Percentiles rank a stretch among this genome's conserved stretches.
phyloP scores from a whole-genome alignment of 2,329 filamentous ascomycete genomes.

The Epichloe festucae region DNA sequence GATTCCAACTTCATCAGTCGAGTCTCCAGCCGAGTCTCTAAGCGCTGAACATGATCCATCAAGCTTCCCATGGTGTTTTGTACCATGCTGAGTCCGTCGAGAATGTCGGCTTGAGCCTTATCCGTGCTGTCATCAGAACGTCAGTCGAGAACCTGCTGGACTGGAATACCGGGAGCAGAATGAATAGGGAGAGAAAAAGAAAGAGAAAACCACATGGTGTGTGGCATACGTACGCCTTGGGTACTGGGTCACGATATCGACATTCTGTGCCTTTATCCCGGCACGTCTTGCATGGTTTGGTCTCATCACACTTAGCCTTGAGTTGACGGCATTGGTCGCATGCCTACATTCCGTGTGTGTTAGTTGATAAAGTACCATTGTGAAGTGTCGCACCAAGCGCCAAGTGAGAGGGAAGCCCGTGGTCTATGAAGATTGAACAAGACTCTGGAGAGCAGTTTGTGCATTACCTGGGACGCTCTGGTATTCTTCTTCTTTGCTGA shows the following conservation, averaged over 20 bases:
- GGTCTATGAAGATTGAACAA: not conserved
- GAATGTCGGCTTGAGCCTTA: conserved; percentile 46
- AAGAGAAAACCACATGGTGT: not conserved
- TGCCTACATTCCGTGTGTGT: conserved; percentile 39
- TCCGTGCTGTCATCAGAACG: conserved; percentile 32
- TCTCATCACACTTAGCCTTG: conserved; percentile 87
- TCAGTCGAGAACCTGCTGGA: not conserved
- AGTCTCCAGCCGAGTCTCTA: conserved; percentile 28
- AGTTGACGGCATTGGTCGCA: conserved; percentile 81
- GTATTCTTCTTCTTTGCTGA: conserved; percentile 47
- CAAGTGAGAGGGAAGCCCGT: not conserved
- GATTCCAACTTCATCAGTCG: conserved; percentile 23
- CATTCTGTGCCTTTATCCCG: conserved; percentile 75
- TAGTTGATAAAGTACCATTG: too few relatives aligned
- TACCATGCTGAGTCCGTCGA: conserved; percentile 38
- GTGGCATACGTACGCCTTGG: conserved; percentile 57
- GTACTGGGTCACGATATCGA: conserved; percentile 80
- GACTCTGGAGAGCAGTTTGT: not conserved
- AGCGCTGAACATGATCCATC: conserved; percentile 22
- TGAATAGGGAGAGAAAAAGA: not conserved
- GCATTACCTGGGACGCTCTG: conserved; percentile 45
- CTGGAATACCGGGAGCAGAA: not conserved
- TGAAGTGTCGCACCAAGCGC: too few relatives aligned
- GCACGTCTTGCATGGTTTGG: conserved; percentile 72
- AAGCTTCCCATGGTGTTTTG: conserved; percentile 24